Conservation (phyloP, 495 filamentous ascomycete genomes). For the Filosporella fistucella region DNA sequence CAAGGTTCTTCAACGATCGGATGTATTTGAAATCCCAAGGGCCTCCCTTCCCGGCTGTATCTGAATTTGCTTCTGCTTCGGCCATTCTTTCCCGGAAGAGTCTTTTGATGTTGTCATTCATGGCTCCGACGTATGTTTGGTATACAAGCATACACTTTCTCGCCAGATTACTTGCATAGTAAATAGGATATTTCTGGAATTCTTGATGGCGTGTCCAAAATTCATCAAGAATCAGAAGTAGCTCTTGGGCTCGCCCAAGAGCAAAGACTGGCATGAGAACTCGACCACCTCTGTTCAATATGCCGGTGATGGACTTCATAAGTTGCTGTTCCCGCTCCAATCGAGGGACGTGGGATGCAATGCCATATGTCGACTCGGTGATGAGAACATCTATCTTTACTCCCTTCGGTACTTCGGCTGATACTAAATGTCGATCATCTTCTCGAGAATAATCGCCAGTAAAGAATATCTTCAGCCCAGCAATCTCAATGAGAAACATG, state of each 20-base stretch:
- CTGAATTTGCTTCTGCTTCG: constrained; percentile 72
- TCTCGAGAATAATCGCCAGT: constrained; percentile 96
- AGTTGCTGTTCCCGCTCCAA: constrained; percentile 85
- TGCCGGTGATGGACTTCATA: constrained; percentile 89
- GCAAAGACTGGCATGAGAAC: constrained; percentile 95
- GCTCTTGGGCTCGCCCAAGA: constrained; percentile 86
- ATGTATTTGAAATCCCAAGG: constrained; percentile 97
- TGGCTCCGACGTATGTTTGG: constrained; percentile 92
- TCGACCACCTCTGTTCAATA: constrained; percentile 85
- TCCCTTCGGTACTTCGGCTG: constrained; percentile 78
- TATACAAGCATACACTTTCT: constrained; percentile 98
- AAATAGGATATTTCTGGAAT: constrained; percentile 86
- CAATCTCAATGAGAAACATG: constrained; percentile 97
- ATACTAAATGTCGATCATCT: constrained; percentile 89
- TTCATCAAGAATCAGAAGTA: constrained; percentile 92
- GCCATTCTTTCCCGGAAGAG: constrained; percentile 82
- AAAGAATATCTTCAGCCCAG: constrained; percentile 91
- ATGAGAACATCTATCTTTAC: constrained; percentile 93
- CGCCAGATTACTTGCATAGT: constrained; percentile 91
- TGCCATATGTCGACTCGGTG: constrained; percentile 94
- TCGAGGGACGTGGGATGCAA: constrained; percentile 83
- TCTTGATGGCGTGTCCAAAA: constrained; percentile 89
- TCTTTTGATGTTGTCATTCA: constrained; percentile 98
- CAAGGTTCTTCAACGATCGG: constrained; percentile 82
- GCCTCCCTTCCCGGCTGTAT: constrained; percentile 68